Evolutionary conservation across 176 grass and related monocot genomes (phyloP), one percentile per base, ranked within the genome.

Genomic region (Oryza officinalis): DNA sequence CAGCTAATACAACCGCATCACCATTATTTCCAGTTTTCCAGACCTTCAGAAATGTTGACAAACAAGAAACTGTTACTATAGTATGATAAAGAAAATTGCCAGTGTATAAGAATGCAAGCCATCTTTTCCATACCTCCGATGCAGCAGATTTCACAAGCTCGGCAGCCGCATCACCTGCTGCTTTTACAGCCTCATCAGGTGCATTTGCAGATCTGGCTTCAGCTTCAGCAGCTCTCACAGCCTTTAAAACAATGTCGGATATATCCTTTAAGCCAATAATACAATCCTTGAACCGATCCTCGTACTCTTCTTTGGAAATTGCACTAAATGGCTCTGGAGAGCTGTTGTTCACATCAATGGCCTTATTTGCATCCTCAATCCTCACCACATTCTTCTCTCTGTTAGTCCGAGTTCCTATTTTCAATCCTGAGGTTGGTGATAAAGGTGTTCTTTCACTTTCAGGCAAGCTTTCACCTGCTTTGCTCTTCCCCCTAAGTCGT

Each of bases 151-250:
- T 94, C 54, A 99, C 96, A 90, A 99, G 87, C 83, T 99, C 96
- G 0, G 96, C 96, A 63, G 96, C 96, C 80, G 96, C 96, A 92
- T 99, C 96, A 67, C 93, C 96, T 69, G 93, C 96, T 67, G 96
- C 96, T 92, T 96, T 94, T 37, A 95, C 85, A 80, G 96, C 96
- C 57, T 99, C 96, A 70, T 79, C 72, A 67, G 96, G 91, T 63
- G 91, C 96, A 83, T 90, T 90, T 78, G 91, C 93, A 70, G 86
- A 76, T 79, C 83, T 92, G 44, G 96, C 96, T 84, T 99, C 96
- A 54, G 83, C 84, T 82, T 96, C 96, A 67, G 96, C 96, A 67
- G 96, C 93, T 90, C 78, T 88, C 71, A 90, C 92, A 70, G 96
- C 93, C 88, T 88, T 99, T 83, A 90, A 88, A 71, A 99, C 96